A percentile compares a stretch with the other conserved stretches of the same genome.
These are phyloP conservation scores for Phytophthora sp. DNA, from an alignment of 352 stramenopile genomes.

Conservation along the genomic window DNA sequence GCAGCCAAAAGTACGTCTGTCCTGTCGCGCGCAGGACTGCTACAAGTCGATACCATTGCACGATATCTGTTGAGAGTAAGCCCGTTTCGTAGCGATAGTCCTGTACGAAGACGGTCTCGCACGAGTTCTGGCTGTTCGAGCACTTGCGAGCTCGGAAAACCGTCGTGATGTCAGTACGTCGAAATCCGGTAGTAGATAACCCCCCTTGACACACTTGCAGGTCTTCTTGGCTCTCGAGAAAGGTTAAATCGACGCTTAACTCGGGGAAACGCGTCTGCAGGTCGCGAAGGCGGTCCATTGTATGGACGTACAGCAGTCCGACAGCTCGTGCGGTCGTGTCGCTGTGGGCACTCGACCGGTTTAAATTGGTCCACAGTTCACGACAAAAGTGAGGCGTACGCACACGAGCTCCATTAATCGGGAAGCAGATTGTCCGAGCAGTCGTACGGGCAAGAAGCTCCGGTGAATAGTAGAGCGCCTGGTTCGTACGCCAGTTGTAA, in stretches of 20 bases:
- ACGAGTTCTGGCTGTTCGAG: background rate
- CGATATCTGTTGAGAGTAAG: background rate
- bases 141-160: slow-evolving; percentile 37
- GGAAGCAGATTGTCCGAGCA: slow-evolving; percentile 30
- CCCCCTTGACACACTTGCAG: slow-evolving; percentile 20
- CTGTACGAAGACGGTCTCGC: background rate
- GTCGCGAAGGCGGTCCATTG: slow-evolving; percentile 5
- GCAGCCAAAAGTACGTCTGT: slow-evolving; percentile 41
- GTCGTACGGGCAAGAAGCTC: slow-evolving; percentile 1
- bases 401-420: background rate
- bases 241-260: slow-evolving; percentile 24
- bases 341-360: slow-evolving; percentile 17
- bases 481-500: slow-evolving; percentile 38
- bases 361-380: slow-evolving; percentile 36
- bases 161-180: slow-evolving; percentile 28
- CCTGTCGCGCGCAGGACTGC: background rate
- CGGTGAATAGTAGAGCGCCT: slow-evolving; percentile 39
- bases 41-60: background rate
- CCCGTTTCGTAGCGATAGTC: background rate
- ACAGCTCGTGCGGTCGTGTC: slow-evolving; percentile 4
- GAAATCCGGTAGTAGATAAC: slow-evolving; percentile 13
- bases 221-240: slow-evolving; percentile 36
- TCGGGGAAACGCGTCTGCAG: slow-evolving; percentile 20
- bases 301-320: slow-evolving; percentile 22
- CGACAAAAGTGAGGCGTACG: slow-evolving; percentile 25